Evolutionary conservation across 1,284 basidiomycete species (phyloP), one percentile per base, ranked within the genome.

Genomic region (Chiua sp.): DNA sequence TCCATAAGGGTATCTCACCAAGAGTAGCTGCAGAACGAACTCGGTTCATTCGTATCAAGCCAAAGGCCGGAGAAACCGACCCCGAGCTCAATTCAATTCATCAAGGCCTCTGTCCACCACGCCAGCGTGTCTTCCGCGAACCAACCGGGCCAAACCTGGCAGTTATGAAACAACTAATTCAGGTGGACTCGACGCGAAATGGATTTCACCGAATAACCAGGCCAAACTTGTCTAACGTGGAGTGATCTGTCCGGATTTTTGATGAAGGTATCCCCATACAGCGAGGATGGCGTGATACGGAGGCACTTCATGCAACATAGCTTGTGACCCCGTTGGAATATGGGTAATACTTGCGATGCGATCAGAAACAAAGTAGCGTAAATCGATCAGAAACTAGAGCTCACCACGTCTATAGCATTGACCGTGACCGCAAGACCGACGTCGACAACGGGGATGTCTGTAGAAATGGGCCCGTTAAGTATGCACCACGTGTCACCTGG

Each of bases 161-260:
- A 2, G 7, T 32, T 7, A 32, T 7, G 32, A 37, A 35, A 23
- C 3, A 26, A 26, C 6, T 60, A 39, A 55, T 39, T 15, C 39
- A 46, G 33, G 16, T 26, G 5, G 7, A 49, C 5, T 23, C 12
- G 28, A 13, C 3, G 1, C 7, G 15, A 7, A 3, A 44, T 3
- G 15, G 51, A 46, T 64, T 75, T 18, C 37, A 81, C 82, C 1
- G 81, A 79, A 59, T 80, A 81, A 20, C 85, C 84, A 11, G 83
- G 82, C 82, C 83, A 86, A 20, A 91, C 87, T 73, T 86, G 81
- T 10, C 90, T 90, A 12, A 91, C 70, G 71, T 90, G 90, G 63
- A 86, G 78, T 37, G 85, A 82, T 0, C 84, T 84, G 64, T 90
- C 84, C 2, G 85, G 86, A 67, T 91, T 90, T 62, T 82, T 88